A percentile compares a stretch with the other conserved stretches of the same genome.
Evolutionary conservation across 2,329 filamentous ascomycete species (phyloP).

Genomic region (Colletotrichum destructivum): DNA sequence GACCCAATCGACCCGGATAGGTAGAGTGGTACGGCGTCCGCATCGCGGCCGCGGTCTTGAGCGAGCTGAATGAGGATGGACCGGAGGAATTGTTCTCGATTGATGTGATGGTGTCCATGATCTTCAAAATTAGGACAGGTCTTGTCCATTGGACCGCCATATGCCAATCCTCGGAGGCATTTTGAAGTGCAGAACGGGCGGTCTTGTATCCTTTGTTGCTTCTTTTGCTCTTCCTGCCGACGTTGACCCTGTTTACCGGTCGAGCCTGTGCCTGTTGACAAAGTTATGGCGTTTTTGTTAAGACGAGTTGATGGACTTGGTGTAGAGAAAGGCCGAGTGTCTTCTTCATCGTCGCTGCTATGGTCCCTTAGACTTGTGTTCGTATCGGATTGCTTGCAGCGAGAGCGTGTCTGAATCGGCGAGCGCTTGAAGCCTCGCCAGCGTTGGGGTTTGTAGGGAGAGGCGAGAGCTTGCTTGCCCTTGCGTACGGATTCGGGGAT

Average conservation of each 20-base stretch:
- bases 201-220: constrained; percentile 44
- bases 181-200: constrained; percentile 49
- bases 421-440: constrained; percentile 51
- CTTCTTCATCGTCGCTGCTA: constrained; percentile 43
- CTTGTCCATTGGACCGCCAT: constrained; percentile 46
- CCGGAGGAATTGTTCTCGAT: constrained; percentile 46
- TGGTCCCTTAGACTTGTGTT: constrained; percentile 8
- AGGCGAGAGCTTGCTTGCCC: constrained; percentile 36
- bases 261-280: constrained; percentile 20
- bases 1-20: constrained; percentile 48
- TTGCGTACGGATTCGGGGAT: constrained; percentile 45
- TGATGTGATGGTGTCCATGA: constrained; percentile 48
- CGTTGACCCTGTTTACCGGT: background rate
- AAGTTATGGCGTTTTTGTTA: constrained; percentile 20
- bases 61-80: constrained; percentile 49
- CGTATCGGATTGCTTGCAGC: constrained; percentile 40
- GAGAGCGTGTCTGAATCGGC: constrained; percentile 49
- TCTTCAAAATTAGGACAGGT: constrained; percentile 49
- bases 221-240: constrained; percentile 25
- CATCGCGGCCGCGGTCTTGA: constrained; percentile 49
- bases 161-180: constrained; percentile 48
- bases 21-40: constrained; percentile 50
- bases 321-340: constrained; percentile 42
- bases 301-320: constrained; percentile 17
- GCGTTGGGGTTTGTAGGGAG: constrained; percentile 47